Conservation (phyloP, 202 grass and related monocot genomes). For the Eragrostis tef region DNA sequence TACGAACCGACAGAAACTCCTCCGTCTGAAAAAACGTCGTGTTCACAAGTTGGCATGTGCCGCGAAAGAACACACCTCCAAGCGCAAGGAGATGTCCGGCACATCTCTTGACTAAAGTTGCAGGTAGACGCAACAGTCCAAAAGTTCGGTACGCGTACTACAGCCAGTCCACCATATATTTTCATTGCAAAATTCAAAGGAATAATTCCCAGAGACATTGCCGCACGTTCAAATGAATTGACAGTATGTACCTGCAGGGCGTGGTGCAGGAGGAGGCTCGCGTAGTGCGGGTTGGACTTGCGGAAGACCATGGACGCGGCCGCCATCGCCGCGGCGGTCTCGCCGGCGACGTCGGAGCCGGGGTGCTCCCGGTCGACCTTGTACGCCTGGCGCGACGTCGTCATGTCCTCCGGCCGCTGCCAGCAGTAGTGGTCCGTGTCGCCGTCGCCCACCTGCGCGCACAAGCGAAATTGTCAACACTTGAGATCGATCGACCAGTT, state of each 20-base stretch:
- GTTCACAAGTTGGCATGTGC: conserved; percentile 58
- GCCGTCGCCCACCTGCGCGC: conserved; percentile 79
- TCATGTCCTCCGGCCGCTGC: conserved; percentile 99
- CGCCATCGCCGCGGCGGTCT: conserved; percentile 89
- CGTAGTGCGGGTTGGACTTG: conserved; percentile 71
- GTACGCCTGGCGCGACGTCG: conserved; percentile 89
- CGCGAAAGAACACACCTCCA: conserved; percentile 33
- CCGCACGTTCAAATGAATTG: not conserved
- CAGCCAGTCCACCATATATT: not conserved
- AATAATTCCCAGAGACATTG: too few relatives aligned
- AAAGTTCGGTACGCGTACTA: conserved; percentile 47
- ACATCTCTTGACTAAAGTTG: conserved; percentile 35
- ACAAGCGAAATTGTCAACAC: conserved; percentile 25
- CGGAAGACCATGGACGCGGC: conserved; percentile 82
- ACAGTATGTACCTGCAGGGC: conserved; percentile 58
- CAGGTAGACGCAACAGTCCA: conserved; percentile 32
- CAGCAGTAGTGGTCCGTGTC: conserved; percentile 99
- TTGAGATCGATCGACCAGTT: not conserved
- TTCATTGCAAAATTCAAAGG: too few relatives aligned
- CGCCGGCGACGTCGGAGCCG: conserved; percentile 83
- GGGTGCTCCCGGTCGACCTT: conserved; percentile 77
- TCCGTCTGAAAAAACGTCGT: conserved; percentile 41
- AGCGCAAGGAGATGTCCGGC: not conserved
- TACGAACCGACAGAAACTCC: conserved; percentile 47
- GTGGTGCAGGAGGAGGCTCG: conserved; percentile 80